phyloP scores from a whole-genome alignment of 306 rosid species.

The Cicer yamashitae region DNA sequence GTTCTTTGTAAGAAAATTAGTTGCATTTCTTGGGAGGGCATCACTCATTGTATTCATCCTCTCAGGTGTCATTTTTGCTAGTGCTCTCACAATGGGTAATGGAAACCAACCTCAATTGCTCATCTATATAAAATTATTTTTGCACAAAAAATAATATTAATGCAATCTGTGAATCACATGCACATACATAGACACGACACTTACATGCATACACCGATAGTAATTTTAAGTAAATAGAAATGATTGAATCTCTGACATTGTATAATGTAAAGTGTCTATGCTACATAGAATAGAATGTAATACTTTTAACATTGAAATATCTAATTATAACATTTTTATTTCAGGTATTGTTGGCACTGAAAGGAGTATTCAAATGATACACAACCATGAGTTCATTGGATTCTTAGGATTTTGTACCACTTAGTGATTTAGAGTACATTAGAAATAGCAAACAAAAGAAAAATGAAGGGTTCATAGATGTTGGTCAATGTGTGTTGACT shows the following conservation, averaged over 20 bases:
- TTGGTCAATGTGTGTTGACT: conserved; percentile 87
- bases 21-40: conserved; percentile 65
- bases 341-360: conserved; percentile 76
- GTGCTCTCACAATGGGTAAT: conserved; percentile 89
- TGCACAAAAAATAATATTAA: neutral
- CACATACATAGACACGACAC: too few species aligned
- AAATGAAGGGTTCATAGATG: conserved; percentile 8
- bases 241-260: too few species aligned
- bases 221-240: too few species aligned
- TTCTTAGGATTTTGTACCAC: conserved; percentile 73
- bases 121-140: neutral
- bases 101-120: conserved; percentile 3
- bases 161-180: too few species aligned
- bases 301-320: neutral
- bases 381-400: conserved; percentile 86
- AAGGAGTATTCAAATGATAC: conserved; percentile 67
- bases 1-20: conserved; percentile 63
- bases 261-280: too few species aligned
- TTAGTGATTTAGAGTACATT: conserved; percentile 47
- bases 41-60: conserved; percentile 86
- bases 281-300: neutral
- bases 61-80: conserved; percentile 82
- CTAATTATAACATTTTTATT: conserved; percentile 23
- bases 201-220: too few species aligned
- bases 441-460: neutral